These are phyloP conservation scores for Tremella fuciformis DNA, from an alignment of 768 basidiomycete species.

Conservation along the genomic window DNA sequence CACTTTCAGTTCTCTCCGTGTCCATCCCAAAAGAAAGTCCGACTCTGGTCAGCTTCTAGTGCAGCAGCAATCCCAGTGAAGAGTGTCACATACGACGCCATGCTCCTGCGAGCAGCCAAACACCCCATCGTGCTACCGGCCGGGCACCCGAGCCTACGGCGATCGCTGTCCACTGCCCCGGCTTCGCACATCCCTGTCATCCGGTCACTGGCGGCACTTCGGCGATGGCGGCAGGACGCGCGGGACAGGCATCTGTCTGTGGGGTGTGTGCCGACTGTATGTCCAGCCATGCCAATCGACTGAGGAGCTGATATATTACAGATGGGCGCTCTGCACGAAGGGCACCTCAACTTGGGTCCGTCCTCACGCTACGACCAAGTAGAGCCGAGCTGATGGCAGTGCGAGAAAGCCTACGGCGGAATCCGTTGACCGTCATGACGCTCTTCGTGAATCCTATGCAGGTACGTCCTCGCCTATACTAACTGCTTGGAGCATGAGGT, in stretches of 20 bases:
- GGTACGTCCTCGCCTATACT: constrained; percentile 23
- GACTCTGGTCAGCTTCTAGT: too few relatives aligned
- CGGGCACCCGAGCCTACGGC: too few relatives aligned
- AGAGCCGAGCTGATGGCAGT: constrained; percentile 57
- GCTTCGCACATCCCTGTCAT: constrained; percentile 44
- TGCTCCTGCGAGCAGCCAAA: too few relatives aligned
- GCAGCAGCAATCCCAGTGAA: too few relatives aligned
- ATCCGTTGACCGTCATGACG: constrained; percentile 83
- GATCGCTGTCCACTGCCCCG: too few relatives aligned
- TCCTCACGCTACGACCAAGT: constrained; percentile 3
- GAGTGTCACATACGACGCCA: too few relatives aligned
- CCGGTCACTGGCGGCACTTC: constrained; percentile 40
- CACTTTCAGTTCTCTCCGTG: too few relatives aligned
- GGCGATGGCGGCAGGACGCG: constrained; percentile 67
- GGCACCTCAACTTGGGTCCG: constrained; percentile 85
- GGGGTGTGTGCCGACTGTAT: constrained; percentile 82
- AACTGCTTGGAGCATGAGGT: background rate
- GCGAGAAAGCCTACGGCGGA: constrained; percentile 67
- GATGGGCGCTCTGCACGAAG: constrained; percentile 94
- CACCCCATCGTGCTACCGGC: too few relatives aligned
- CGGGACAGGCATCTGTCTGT: constrained; percentile 64
- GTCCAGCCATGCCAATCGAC: constrained; percentile 2
- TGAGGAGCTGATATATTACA: constrained; percentile 7
- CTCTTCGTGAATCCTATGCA: constrained; percentile 98
- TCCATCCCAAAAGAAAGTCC: too few relatives aligned